A percentile compares a stretch with the other conserved stretches of the same genome.
phyloP scores from a whole-genome alignment of 306 rosid species.

The Lathyrus oleraceus region DNA sequence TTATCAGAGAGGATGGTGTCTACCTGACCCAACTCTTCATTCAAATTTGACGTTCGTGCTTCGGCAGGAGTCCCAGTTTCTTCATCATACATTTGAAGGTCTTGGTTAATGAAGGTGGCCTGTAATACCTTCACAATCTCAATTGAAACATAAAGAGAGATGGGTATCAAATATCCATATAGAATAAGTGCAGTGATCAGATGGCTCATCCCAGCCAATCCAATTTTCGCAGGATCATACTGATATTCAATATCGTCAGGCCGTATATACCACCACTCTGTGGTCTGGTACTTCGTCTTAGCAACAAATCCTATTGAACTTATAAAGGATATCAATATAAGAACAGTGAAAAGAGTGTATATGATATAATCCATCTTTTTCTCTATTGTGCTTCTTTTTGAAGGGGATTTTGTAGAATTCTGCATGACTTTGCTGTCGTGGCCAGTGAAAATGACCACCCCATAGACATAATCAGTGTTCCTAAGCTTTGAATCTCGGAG shows the following conservation, averaged over 20 bases:
- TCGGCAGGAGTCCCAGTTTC: slow-evolving; percentile 81
- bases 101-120: slow-evolving; percentile 87
- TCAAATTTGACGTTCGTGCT: slow-evolving; percentile 94
- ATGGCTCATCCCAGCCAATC: slow-evolving; percentile 80
- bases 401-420: slow-evolving; percentile 94
- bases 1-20: slow-evolving; percentile 98
- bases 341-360: slow-evolving; percentile 80
- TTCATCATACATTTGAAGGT: slow-evolving; percentile 88
- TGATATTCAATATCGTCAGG: slow-evolving; percentile 50
- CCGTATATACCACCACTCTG: slow-evolving; percentile 70
- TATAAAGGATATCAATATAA: slow-evolving; percentile 69
- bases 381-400: slow-evolving; percentile 89
- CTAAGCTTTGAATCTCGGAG: slow-evolving; percentile 97
- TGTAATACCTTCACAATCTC: slow-evolving; percentile 97
- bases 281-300: slow-evolving; percentile 60
- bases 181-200: slow-evolving; percentile 94
- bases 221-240: slow-evolving; percentile 61
- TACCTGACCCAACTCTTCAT: slow-evolving; percentile 99
- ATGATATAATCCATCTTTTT: slow-evolving; percentile 89
- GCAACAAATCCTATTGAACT: slow-evolving; percentile 86
- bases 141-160: slow-evolving; percentile 95
- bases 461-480: slow-evolving; percentile 81
- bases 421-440: slow-evolving; percentile 99
- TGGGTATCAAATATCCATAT: slow-evolving; percentile 96
- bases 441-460: slow-evolving; percentile 92